These are phyloP conservation scores for Cudoniella acicularis DNA, from an alignment of 495 filamentous ascomycete genomes.

Conservation along the genomic window DNA sequence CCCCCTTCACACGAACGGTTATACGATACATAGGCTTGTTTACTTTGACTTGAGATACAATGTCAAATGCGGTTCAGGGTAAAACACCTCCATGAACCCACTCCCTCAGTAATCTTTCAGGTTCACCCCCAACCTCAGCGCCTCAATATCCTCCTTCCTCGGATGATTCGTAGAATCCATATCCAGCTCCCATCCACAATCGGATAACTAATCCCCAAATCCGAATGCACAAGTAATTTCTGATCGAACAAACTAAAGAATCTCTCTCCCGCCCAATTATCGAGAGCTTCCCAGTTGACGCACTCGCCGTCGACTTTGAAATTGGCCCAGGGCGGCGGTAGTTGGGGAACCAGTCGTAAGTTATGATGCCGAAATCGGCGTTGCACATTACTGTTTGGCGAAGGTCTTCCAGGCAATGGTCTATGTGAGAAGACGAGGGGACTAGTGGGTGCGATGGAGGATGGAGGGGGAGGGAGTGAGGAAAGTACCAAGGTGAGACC, in stretches of 20 bases:
- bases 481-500: constrained; percentile 1
- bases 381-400: constrained; percentile 32
- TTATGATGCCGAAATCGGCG: constrained; percentile 26
- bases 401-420: constrained; percentile 33
- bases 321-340: constrained; percentile 3
- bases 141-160: neutral
- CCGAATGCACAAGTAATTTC: constrained; percentile 1
- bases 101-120: too few species aligned
- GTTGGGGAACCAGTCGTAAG: constrained; percentile 7
- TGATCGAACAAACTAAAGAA: constrained; percentile 1
- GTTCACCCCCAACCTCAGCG: neutral
- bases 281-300: constrained; percentile 3
- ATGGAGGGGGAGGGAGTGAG: neutral
- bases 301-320: constrained; percentile 9
- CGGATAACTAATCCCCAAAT: constrained; percentile 6
- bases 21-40: too few species aligned
- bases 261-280: constrained; percentile 10
- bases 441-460: neutral
- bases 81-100: too few species aligned
- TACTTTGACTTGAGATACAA: too few species aligned
- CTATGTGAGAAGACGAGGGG: constrained; percentile 11
- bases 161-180: neutral
- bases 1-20: too few species aligned
- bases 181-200: neutral
- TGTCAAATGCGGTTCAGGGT: too few species aligned